These are phyloP conservation scores for Sclerotinia borealis DNA, from an alignment of 2,329 filamentous ascomycete species.

Conservation along the genomic window DNA sequence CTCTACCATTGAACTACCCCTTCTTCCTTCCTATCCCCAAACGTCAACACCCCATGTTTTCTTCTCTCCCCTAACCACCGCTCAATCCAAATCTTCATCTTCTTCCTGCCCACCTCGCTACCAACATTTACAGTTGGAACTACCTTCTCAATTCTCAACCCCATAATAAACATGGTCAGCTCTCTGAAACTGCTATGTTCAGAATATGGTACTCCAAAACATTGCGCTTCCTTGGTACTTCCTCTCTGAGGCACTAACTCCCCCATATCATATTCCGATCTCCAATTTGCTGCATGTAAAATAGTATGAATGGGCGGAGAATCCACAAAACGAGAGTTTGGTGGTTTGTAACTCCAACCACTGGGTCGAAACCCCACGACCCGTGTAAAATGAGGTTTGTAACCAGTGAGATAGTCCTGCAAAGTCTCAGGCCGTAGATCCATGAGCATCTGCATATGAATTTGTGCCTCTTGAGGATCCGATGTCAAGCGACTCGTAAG, in stretches of 20 bases:
- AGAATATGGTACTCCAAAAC: constrained; percentile 90
- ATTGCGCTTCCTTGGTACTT: constrained; percentile 73
- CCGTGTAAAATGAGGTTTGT: constrained; percentile 75
- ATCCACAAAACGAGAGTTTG: constrained; percentile 54
- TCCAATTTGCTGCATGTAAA: constrained; percentile 60
- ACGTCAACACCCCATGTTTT: constrained; percentile 45
- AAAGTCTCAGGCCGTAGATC: constrained; percentile 90
- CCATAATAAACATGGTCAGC: constrained; percentile 87
- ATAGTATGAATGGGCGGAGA: constrained; percentile 59
- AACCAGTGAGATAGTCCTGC: constrained; percentile 76
- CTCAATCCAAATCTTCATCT: constrained; percentile 62
- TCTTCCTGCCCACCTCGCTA: constrained; percentile 48
- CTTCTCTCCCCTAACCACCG: constrained; percentile 54
- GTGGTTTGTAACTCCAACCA: constrained; percentile 87
- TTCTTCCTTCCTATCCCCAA: constrained; percentile 26
- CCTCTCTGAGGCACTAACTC: constrained; percentile 80
- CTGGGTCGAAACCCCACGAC: constrained; percentile 88
- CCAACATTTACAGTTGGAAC: constrained; percentile 88
- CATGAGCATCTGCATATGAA: constrained; percentile 96
- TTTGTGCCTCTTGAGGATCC: constrained; percentile 78
- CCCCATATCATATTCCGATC: constrained; percentile 60
- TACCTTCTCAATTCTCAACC: constrained; percentile 77
- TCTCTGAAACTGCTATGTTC: constrained; percentile 96
- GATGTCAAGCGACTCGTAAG: constrained; percentile 70
- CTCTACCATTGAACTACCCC: constrained; percentile 28